These are phyloP conservation scores for Sarcomyxa edulis DNA, from an alignment of 768 basidiomycete genomes.

Conservation along the genomic window DNA sequence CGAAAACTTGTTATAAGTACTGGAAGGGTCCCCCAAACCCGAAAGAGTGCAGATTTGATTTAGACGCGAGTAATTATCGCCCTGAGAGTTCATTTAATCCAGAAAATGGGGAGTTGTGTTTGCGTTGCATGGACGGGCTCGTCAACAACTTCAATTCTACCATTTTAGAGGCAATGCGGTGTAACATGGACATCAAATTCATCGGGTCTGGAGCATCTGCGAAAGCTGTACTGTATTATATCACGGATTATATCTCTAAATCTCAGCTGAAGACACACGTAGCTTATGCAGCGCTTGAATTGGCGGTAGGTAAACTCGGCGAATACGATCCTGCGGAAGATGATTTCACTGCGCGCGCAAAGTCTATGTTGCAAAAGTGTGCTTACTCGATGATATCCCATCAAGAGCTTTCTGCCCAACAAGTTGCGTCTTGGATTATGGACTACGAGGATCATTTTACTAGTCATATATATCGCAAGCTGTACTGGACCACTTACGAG, in stretches of 20 bases:
- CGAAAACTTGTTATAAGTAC: conserved; percentile 32
- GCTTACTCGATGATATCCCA: conserved; percentile 28
- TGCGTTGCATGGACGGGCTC: conserved; percentile 29
- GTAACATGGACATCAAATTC: conserved; percentile 46
- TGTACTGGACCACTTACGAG: conserved; percentile 32
- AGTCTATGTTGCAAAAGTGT: conserved; percentile 30
- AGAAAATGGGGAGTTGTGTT: conserved; percentile 23
- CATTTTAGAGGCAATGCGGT: conserved; percentile 27
- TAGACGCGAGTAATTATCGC: conserved; percentile 15
- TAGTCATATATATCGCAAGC: conserved; percentile 24
- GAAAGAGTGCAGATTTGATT: conserved; percentile 23
- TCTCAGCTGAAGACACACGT: conserved; percentile 34
- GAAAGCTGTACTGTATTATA: conserved; percentile 39
- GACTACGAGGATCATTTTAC: conserved; percentile 30
- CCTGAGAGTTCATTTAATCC: conserved; percentile 17
- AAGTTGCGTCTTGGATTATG: conserved; percentile 27
- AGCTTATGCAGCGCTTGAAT: conserved; percentile 30
- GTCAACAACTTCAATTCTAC: conserved; percentile 39
- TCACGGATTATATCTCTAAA: conserved; percentile 47
- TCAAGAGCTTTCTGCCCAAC: conserved; percentile 34
- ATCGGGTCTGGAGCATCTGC: conserved; percentile 33
- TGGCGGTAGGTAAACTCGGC: conserved; percentile 24
- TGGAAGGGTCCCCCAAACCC: conserved; percentile 17
- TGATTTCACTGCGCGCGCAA: conserved; percentile 14
- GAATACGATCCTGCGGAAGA: conserved; percentile 14